A percentile compares a stretch with the other conserved stretches of the same genome.
These are phyloP conservation scores for Claviceps citrina DNA, from an alignment of 2,329 filamentous ascomycete species.

Conservation along the genomic window DNA sequence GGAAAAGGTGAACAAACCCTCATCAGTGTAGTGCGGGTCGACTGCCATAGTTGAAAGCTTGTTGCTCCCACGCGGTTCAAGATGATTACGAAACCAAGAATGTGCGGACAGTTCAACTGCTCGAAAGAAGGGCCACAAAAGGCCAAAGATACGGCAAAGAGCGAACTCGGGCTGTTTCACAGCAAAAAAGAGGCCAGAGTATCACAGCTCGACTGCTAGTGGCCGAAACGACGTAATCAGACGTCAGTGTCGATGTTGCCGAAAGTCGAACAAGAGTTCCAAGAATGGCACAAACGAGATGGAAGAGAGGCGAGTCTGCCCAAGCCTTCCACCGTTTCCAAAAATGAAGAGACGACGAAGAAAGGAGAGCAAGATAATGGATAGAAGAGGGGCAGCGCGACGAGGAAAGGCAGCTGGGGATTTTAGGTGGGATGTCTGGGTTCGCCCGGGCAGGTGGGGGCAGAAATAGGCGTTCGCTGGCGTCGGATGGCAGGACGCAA, in stretches of 20 bases:
- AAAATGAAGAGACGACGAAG: background rate
- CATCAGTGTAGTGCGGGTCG: slow-evolving; percentile 4
- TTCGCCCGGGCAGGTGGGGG: slow-evolving; percentile 4
- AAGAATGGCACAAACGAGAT: background rate
- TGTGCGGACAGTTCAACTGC: too few species aligned
- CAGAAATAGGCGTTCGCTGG: background rate
- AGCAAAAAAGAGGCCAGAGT: background rate
- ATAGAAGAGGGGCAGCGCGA: slow-evolving; percentile 3
- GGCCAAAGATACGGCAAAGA: background rate
- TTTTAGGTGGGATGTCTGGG: background rate
- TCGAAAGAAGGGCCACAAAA: background rate
- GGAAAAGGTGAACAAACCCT: slow-evolving; percentile 5
- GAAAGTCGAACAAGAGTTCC: background rate
- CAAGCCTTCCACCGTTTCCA: background rate
- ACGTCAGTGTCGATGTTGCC: background rate
- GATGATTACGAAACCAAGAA: background rate
- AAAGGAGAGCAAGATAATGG: background rate
- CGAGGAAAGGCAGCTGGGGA: too few species aligned
- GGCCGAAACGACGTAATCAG: background rate
- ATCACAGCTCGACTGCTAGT: background rate
- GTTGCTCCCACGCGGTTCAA: too few species aligned
- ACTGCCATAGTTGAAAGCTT: slow-evolving; percentile 1
- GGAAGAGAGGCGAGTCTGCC: background rate
- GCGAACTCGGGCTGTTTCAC: background rate
- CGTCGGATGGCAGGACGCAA: too few species aligned